These are phyloP conservation scores for Starmerella khaoyaiensis DNA, from an alignment of 805 yeast species.

Conservation along the genomic window DNA sequence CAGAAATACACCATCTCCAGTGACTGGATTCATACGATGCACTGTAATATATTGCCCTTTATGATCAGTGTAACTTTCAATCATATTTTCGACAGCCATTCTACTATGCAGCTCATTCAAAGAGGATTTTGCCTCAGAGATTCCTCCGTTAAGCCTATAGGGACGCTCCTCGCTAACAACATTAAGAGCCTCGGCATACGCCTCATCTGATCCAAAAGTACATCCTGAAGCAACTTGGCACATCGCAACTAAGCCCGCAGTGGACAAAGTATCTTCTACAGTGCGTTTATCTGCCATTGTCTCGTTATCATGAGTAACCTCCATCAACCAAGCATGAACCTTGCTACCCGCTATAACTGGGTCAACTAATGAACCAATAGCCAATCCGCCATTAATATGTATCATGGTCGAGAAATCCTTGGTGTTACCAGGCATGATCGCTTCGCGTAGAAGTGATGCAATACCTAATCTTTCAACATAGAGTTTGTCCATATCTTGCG, in stretches of 20 bases:
- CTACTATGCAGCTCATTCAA: constrained; percentile 29
- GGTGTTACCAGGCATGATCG: constrained; percentile 92
- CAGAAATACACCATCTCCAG: constrained; percentile 80
- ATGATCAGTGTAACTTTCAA: constrained; percentile 89
- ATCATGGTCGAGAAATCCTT: constrained; percentile 74
- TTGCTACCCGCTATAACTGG: constrained; percentile 37
- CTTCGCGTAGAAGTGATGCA: constrained; percentile 81
- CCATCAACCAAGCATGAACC: constrained; percentile 96
- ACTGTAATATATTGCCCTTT: constrained; percentile 86
- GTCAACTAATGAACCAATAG: constrained; percentile 72
- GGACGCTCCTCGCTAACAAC: constrained; percentile 63
- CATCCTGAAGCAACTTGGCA: constrained; percentile 92
- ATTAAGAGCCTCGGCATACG: constrained; percentile 68
- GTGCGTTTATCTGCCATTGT: constrained; percentile 81
- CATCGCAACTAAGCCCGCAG: constrained; percentile 85
- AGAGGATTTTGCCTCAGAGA: constrained; percentile 50
- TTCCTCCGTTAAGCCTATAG: constrained; percentile 50
- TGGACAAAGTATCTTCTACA: constrained; percentile 85
- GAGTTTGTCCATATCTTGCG: constrained; percentile 77
- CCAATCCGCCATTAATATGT: constrained; percentile 88
- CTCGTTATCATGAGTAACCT: constrained; percentile 93
- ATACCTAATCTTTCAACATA: constrained; percentile 87
- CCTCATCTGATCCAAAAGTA: constrained; percentile 86
- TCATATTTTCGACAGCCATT: constrained; percentile 41
- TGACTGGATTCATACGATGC: constrained; percentile 68